These are phyloP conservation scores for Cubamyces lactineus DNA, from an alignment of 768 basidiomycete species.

Conservation along the genomic window DNA sequence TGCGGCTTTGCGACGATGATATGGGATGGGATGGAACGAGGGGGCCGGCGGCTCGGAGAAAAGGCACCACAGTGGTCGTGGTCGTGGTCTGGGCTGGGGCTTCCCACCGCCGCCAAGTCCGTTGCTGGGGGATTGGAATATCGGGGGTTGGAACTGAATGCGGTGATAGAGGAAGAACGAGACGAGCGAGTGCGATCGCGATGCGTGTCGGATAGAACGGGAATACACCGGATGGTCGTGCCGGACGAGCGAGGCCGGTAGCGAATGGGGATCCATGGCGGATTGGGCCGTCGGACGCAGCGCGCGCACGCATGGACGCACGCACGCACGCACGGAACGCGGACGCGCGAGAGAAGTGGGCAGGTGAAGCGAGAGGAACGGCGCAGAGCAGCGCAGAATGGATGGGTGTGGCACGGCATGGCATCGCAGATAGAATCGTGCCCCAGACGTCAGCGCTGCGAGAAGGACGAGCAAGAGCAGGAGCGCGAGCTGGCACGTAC, in stretches of 20 bases:
- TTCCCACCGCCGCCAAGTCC: too few species aligned
- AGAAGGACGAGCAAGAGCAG: constrained; percentile 7
- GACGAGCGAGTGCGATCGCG: too few species aligned
- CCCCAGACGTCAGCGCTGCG: constrained; percentile 25
- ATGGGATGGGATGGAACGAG: too few species aligned
- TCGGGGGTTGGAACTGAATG: too few species aligned
- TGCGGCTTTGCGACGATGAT: too few species aligned
- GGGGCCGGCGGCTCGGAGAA: too few species aligned
- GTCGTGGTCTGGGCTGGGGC: too few species aligned
- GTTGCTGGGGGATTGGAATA: too few species aligned
- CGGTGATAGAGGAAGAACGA: too few species aligned
- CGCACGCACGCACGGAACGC: not conserved
- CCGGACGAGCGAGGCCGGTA: constrained; percentile 16
- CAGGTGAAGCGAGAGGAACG: constrained; percentile 1
- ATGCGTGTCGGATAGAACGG: too few species aligned
- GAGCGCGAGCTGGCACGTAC: not conserved
- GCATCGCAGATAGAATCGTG: not conserved
- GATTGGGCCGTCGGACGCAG: not conserved
- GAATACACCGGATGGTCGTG: constrained; percentile 5
- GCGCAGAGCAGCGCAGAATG: not conserved
- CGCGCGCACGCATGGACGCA: not conserved
- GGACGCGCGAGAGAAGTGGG: constrained; percentile 12
- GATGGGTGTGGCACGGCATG: not conserved
- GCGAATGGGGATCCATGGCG: constrained; percentile 16
- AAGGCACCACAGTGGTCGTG: too few species aligned